phyloP scores from a whole-genome alignment of 441 rosid genomes.

The Biscutella auriculata region DNA sequence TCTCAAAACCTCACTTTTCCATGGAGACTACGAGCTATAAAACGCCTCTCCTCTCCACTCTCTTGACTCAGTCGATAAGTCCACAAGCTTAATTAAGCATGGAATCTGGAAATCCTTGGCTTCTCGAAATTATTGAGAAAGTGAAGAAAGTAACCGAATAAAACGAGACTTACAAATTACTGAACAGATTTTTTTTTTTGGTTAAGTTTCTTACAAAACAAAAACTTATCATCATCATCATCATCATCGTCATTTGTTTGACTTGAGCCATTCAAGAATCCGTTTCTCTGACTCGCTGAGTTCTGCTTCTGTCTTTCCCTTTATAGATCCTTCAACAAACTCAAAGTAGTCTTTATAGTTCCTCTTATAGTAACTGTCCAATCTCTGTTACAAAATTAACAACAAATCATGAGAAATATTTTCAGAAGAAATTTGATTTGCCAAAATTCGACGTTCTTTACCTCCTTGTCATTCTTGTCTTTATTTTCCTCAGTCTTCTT shows the following conservation, averaged over 20 bases:
- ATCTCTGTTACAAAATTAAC: slow-evolving; percentile 34
- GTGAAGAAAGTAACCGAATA: background rate
- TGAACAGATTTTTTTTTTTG: background rate
- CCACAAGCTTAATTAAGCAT: background rate
- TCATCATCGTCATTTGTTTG: slow-evolving; percentile 34
- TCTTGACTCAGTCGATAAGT: background rate
- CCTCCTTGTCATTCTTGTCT: slow-evolving; percentile 79
- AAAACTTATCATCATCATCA: slow-evolving; percentile 11
- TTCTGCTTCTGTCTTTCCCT: slow-evolving; percentile 47
- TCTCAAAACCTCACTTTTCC: background rate
- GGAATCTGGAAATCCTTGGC: background rate
- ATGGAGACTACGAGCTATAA: background rate
- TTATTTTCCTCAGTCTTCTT: slow-evolving; percentile 79
- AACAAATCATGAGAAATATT: background rate
- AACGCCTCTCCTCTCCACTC: background rate
- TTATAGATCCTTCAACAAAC: slow-evolving; percentile 52
- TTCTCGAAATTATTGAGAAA: background rate
- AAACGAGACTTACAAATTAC: background rate
- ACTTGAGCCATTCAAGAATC: slow-evolving; percentile 68
- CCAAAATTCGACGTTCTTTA: slow-evolving; percentile 10
- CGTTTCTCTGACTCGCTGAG: slow-evolving; percentile 62
- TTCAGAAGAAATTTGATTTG: too few species aligned
- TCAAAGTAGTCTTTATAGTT: slow-evolving; percentile 86
- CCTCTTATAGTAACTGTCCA: slow-evolving; percentile 76
- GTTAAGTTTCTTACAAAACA: background rate